These are phyloP conservation scores for Protoeuglena noctilucae DNA, from an alignment of 139 green algal species.

Conservation along the genomic window DNA sequence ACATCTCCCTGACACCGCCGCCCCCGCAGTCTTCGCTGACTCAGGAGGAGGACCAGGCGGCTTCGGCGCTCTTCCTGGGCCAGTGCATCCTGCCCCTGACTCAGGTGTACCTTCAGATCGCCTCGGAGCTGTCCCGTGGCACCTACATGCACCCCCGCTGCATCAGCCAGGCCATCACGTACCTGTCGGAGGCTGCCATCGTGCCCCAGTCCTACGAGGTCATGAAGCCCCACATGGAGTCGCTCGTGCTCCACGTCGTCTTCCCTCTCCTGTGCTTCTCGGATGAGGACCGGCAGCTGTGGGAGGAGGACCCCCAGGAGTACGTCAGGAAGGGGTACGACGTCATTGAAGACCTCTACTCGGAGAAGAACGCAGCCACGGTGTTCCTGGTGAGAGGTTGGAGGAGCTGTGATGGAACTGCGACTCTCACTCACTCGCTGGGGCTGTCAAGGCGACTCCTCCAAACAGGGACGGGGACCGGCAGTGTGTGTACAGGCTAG, in stretches of 20 bases:
- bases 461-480: too few species aligned
- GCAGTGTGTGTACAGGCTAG: too few species aligned
- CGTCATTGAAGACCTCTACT: conserved; percentile 95
- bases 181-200: conserved; percentile 31
- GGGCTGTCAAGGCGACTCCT: too few species aligned
- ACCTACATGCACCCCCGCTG: conserved; percentile 12
- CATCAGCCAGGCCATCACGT: conserved; percentile 45
- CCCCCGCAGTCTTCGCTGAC: not conserved
- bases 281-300: conserved; percentile 74
- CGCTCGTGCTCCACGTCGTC: conserved; percentile 39
- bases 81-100: conserved; percentile 54
- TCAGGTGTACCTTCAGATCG: conserved; percentile 43
- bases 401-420: too few species aligned
- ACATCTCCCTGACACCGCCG: not conserved
- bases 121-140: conserved; percentile 16
- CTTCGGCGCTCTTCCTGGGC: conserved; percentile 41
- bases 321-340: conserved; percentile 94
- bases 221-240: conserved; percentile 54
- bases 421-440: too few species aligned
- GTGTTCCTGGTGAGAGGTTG: conserved; percentile 1
- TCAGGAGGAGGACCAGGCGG: conserved; percentile 28
- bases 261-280: conserved; percentile 85
- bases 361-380: conserved; percentile 29
- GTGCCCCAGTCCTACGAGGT: conserved; percentile 41
- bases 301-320: conserved; percentile 87